These are phyloP conservation scores for Scenedesmus sp. DNA, from an alignment of 163 green algal genomes.

Conservation along the genomic window DNA sequence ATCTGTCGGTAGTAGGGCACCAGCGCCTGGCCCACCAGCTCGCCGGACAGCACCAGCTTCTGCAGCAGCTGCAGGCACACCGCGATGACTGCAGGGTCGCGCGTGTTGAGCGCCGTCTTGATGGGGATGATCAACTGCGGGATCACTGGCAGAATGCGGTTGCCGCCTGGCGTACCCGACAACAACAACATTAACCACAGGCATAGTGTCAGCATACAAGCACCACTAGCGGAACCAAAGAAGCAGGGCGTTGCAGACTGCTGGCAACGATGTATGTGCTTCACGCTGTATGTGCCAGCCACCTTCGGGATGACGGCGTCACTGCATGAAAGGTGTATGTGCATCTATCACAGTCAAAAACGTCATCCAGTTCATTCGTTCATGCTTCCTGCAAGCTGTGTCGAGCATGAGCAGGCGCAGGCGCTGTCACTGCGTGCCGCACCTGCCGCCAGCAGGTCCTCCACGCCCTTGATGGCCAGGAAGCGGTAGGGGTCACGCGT, in stretches of 20 bases:
- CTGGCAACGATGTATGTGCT: not conserved
- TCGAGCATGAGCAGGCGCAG: too few species aligned
- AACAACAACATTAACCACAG: not conserved
- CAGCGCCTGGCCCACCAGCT: conserved; percentile 88
- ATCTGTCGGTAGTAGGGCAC: conserved; percentile 96
- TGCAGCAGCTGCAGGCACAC: conserved; percentile 89
- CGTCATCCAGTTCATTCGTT: not conserved
- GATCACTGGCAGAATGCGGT: conserved; percentile 88
- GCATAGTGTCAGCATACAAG: not conserved
- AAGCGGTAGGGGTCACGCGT: conserved; percentile 87
- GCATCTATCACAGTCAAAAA: not conserved
- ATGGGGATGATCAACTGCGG: conserved; percentile 96
- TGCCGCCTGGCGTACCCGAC: conserved; percentile 52
- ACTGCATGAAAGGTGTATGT: not conserved
- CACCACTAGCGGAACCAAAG: not conserved
- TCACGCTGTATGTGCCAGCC: too few species aligned
- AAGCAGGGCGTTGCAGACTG: not conserved
- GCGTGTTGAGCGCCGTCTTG: conserved; percentile 93
- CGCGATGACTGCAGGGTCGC: conserved; percentile 78
- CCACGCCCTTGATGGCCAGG: conserved; percentile 86
- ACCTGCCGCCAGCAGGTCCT: conserved; percentile 84
- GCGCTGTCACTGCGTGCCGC: not conserved
- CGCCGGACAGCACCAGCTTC: conserved; percentile 86
- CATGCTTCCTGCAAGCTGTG: not conserved
- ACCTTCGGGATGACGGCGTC: not conserved